These are phyloP conservation scores for Diatrype stigma DNA, from an alignment of 2,329 filamentous ascomycete genomes.

Conservation along the genomic window DNA sequence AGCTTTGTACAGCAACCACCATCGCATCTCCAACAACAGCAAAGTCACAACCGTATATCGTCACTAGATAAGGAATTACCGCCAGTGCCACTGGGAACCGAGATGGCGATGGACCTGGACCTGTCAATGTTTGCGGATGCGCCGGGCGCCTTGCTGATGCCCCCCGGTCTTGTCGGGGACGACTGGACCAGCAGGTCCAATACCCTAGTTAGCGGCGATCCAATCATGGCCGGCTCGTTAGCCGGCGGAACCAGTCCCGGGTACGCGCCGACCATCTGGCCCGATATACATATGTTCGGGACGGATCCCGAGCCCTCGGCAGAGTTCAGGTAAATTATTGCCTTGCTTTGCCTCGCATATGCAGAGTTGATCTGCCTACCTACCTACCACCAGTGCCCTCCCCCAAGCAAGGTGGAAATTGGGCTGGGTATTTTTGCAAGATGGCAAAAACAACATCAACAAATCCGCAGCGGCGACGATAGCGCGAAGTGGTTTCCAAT, in stretches of 20 bases:
- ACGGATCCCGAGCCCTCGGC: not conserved
- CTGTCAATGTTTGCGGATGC: constrained; percentile 5
- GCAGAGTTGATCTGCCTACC: too few species aligned
- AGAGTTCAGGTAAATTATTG: not conserved
- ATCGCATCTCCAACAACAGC: constrained; percentile 1
- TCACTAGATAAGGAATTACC: constrained; percentile 13
- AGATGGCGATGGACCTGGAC: constrained; percentile 7
- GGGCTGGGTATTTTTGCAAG: too few species aligned
- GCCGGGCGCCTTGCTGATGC: constrained; percentile 6
- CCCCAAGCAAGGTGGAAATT: too few species aligned
- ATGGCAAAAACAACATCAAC: too few species aligned
- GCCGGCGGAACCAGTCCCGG: not conserved
- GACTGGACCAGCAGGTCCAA: constrained; percentile 11
- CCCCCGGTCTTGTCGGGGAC: constrained; percentile 5
- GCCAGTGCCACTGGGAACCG: constrained; percentile 6
- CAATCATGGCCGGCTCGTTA: not conserved
- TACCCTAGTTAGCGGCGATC: not conserved
- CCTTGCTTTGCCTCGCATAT: too few species aligned
- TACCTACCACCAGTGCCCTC: too few species aligned
- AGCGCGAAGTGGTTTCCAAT: too few species aligned
- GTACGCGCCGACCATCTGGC: not conserved
- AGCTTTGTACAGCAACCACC: constrained; percentile 5
- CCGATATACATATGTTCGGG: not conserved
- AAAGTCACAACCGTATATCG: constrained; percentile 5
- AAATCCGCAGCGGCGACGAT: too few species aligned